Percentiles rank a stretch among this genome's conserved stretches.
Evolutionary conservation across 2,329 filamentous ascomycete genomes (phyloP).

Genomic region (Stagonosporopsis rhizophila): DNA sequence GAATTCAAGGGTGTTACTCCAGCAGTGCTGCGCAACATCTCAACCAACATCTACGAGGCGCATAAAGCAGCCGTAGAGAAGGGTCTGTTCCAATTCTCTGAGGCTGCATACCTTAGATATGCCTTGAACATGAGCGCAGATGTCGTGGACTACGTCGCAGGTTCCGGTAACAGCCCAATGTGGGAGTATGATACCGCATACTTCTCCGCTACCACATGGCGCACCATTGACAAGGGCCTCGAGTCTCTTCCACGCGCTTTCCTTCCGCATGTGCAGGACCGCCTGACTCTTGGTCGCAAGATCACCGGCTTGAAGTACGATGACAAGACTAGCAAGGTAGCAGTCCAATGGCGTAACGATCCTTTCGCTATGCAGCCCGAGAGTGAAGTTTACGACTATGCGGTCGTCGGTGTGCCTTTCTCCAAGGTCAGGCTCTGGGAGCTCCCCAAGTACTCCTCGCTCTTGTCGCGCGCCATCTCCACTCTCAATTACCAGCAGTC

Average conservation of each 20-base stretch:
- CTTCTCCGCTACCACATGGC: constrained; percentile 66
- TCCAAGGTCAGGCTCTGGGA: constrained; percentile 69
- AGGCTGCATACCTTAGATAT: constrained; percentile 68
- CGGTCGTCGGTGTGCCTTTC: constrained; percentile 70
- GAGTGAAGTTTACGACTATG: constrained; percentile 68
- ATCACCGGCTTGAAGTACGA: constrained; percentile 65
- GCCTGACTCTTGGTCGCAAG: constrained; percentile 63
- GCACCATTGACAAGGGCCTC: constrained; percentile 69
- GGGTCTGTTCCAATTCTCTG: constrained; percentile 69
- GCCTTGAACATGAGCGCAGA: constrained; percentile 64
- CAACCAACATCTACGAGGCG: constrained; percentile 58
- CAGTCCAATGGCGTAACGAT: constrained; percentile 63
- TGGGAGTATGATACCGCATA: constrained; percentile 61
- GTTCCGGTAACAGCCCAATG: constrained; percentile 55
- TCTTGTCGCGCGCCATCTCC: constrained; percentile 57
- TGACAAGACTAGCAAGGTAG: constrained; percentile 60
- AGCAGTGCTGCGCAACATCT: constrained; percentile 50
- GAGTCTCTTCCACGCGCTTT: constrained; percentile 68
- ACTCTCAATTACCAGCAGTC: constrained; percentile 59
- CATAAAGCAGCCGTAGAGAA: constrained; percentile 62
- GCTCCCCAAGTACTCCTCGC: constrained; percentile 61
- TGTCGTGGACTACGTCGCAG: constrained; percentile 54
- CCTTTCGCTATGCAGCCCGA: constrained; percentile 53
- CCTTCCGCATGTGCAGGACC: constrained; percentile 65
- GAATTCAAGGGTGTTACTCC: constrained; percentile 30